Percentiles rank a stretch among this genome's conserved stretches.
Evolutionary conservation across 2,329 filamentous ascomycete species (phyloP).

Genomic region (Aspergillus transmontanensis): DNA sequence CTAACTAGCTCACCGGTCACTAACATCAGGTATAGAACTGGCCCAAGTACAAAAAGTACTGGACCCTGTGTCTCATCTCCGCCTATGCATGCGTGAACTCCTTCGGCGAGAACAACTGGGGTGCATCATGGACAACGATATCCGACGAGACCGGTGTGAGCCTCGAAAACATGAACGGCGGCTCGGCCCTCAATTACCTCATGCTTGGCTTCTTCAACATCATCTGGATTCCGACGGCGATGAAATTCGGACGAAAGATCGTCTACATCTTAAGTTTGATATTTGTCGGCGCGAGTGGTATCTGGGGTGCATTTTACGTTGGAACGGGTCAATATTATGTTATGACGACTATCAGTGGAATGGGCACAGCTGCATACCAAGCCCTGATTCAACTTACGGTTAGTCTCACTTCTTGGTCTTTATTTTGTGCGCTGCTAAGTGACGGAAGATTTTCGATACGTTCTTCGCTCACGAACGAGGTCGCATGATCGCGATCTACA

Average conservation of each 20-base stretch:
- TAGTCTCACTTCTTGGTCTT: background rate
- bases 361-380: conserved; percentile 42
- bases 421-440: conserved; percentile 1
- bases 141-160: conserved; percentile 41
- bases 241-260: conserved; percentile 37
- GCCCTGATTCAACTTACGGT: conserved; percentile 44
- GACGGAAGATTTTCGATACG: conserved; percentile 37
- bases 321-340: conserved; percentile 35
- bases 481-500: conserved; percentile 39
- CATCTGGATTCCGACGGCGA: conserved; percentile 39
- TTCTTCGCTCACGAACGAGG: conserved; percentile 45
- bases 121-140: conserved; percentile 48
- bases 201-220: conserved; percentile 46
- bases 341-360: conserved; percentile 32
- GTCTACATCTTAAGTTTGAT: conserved; percentile 39
- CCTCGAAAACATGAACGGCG: conserved; percentile 45
- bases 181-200: conserved; percentile 45
- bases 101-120: conserved; percentile 45
- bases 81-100: conserved; percentile 46
- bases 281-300: conserved; percentile 30
- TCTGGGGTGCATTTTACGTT: conserved; percentile 36
- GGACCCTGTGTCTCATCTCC: conserved; percentile 42
- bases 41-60: conserved; percentile 42
- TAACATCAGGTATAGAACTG: conserved; percentile 28
- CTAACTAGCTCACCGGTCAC: background rate